Evolutionary conservation across 768 basidiomycete genomes (phyloP).

Genomic region (Ephemerocybe angulata): DNA sequence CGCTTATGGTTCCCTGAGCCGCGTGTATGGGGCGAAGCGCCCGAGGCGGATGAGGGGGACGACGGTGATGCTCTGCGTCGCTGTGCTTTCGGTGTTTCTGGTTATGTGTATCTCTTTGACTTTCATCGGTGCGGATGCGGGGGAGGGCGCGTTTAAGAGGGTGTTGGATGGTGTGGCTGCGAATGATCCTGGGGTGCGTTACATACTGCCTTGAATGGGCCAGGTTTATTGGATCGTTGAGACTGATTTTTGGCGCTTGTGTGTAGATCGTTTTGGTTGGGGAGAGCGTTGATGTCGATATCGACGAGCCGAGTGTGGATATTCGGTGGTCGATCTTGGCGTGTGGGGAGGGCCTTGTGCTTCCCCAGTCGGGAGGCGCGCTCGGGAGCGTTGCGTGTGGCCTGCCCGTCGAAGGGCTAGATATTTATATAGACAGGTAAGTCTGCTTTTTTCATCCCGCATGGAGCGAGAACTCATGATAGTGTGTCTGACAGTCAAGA

Average conservation of each 20-base stretch:
- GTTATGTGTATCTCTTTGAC: constrained; percentile 45
- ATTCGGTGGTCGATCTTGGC: constrained; percentile 55
- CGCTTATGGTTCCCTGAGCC: neutral
- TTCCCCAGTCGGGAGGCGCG: constrained; percentile 42
- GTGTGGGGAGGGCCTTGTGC: constrained; percentile 44
- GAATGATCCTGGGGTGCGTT: constrained; percentile 43
- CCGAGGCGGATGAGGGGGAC: neutral
- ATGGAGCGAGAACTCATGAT: too few relatives aligned
- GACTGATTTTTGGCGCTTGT: neutral
- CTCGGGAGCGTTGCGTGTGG: constrained; percentile 47
- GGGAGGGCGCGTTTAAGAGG: constrained; percentile 37
- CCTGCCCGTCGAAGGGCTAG: constrained; percentile 38
- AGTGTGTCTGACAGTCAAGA: too few relatives aligned
- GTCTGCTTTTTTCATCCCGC: constrained; percentile 15
- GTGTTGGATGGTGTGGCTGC: constrained; percentile 38
- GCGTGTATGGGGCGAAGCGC: neutral
- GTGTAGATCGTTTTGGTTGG: constrained; percentile 50
- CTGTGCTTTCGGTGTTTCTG: constrained; percentile 39
- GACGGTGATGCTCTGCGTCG: neutral
- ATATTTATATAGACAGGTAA: constrained; percentile 50
- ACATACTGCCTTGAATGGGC: neutral
- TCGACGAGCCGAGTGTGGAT: constrained; percentile 54
- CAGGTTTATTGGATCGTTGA: neutral
- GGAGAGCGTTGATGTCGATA: constrained; percentile 54
- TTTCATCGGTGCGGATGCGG: constrained; percentile 43